phyloP scores from a whole-genome alignment of 192 early-diverging fungal genomes.

The Chytriomyces confervae region DNA sequence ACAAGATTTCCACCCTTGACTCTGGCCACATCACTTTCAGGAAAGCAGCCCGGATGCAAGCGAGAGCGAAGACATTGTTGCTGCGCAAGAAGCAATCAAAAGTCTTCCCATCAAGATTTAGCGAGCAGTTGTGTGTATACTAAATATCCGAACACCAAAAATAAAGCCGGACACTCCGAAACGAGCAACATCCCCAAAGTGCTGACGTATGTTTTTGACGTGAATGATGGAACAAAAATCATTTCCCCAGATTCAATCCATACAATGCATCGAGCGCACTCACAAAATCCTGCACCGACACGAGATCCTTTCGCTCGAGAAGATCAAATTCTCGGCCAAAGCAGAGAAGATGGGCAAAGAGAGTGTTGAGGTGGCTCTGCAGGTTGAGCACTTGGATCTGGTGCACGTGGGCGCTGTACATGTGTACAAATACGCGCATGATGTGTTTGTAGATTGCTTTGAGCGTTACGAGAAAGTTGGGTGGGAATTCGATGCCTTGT shows the following conservation, averaged over 20 bases:
- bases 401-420: conserved; percentile 90
- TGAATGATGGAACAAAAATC: too few relatives aligned
- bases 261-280: conserved; percentile 37
- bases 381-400: conserved; percentile 80
- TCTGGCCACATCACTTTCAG: neutral
- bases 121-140: too few relatives aligned
- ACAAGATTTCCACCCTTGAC: conserved; percentile 3
- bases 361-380: conserved; percentile 92
- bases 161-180: too few relatives aligned
- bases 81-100: conserved; percentile 31
- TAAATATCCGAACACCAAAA: too few relatives aligned
- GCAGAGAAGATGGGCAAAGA: conserved; percentile 94
- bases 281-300: conserved; percentile 77
- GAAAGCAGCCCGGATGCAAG: conserved; percentile 12
- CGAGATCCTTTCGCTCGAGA: conserved; percentile 88
- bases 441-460: conserved; percentile 82
- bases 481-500: conserved; percentile 82
- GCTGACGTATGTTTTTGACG: too few relatives aligned
- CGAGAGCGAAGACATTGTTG: conserved; percentile 33
- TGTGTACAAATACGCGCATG: conserved; percentile 90
- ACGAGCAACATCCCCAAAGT: too few relatives aligned
- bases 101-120: neutral
- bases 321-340: conserved; percentile 94
- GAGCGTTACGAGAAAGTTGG: conserved; percentile 72
- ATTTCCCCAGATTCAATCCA: neutral